Conservation (phyloP, 2,329 filamentous ascomycete genomes). For the Exophiala spinifera region DNA sequence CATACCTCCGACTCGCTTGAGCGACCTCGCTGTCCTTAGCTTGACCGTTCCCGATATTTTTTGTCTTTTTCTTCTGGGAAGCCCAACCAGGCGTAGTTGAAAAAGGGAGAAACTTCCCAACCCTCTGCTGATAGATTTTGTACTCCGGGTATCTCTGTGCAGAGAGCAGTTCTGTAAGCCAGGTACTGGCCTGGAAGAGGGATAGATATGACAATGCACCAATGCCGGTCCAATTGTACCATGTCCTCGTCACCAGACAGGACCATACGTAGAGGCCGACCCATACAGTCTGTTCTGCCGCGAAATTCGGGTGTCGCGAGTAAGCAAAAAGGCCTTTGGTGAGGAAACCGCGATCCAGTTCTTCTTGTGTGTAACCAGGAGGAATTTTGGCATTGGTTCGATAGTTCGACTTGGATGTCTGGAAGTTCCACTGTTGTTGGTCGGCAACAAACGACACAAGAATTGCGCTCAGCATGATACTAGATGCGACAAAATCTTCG, state of each 20-base stretch:
- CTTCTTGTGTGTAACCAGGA: conserved; percentile 61
- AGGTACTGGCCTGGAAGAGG: conserved; percentile 86
- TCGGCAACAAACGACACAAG: conserved; percentile 78
- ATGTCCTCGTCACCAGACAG: conserved; percentile 66
- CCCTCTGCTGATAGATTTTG: conserved; percentile 72
- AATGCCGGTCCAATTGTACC: conserved; percentile 74
- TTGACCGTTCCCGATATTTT: not conserved
- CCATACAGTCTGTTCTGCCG: conserved; percentile 89
- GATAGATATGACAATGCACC: conserved; percentile 69
- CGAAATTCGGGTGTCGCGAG: conserved; percentile 92
- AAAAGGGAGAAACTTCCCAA: conserved; percentile 77
- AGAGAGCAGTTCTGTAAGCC: conserved; percentile 80
- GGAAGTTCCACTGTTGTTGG: conserved; percentile 89
- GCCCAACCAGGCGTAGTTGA: conserved; percentile 3
- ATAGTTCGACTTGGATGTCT: conserved; percentile 76
- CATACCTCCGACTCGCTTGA: conserved; percentile 14
- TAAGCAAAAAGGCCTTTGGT: conserved; percentile 81
- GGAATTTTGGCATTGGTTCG: conserved; percentile 69
- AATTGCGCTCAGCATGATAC: conserved; percentile 54
- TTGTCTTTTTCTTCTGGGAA: not conserved
- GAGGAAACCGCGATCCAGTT: conserved; percentile 86
- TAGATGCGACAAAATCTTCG: conserved; percentile 53
- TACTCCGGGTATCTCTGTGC: conserved; percentile 86
- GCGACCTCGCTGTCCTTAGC: conserved; percentile 5
- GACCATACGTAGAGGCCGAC: conserved; percentile 83